Evolutionary conservation across 2,329 filamentous ascomycete species (phyloP).

Genomic region (Hortaea sp.): DNA sequence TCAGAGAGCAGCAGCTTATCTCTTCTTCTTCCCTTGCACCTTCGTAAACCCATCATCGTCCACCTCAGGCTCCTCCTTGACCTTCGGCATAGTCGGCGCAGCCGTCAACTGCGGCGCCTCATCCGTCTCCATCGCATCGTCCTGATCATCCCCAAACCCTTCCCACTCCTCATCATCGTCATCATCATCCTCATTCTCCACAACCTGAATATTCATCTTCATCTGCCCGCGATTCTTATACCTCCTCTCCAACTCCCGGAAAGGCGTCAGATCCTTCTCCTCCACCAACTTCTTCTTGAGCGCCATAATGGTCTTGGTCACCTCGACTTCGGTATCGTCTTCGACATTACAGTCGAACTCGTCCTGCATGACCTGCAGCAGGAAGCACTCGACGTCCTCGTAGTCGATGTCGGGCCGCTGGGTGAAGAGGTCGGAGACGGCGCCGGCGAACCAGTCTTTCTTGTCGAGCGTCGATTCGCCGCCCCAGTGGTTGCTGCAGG

Average conservation of each 20-base stretch:
- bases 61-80: conserved; percentile 51
- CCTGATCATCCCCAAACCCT: conserved; percentile 39
- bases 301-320: conserved; percentile 63
- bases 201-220: conserved; percentile 42
- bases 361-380: conserved; percentile 86
- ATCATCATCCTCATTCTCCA: conserved; percentile 50
- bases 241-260: conserved; percentile 64
- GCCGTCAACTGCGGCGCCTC: conserved; percentile 47
- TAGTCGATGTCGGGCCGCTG: conserved; percentile 54
- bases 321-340: conserved; percentile 69
- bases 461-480: conserved; percentile 75
- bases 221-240: conserved; percentile 59
- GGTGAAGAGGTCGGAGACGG: conserved; percentile 68
- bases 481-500: conserved; percentile 80
- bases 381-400: conserved; percentile 71
- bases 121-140: conserved; percentile 46
- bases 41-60: conserved; percentile 33
- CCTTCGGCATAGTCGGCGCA: conserved; percentile 38
- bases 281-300: conserved; percentile 55
- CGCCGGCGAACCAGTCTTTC: conserved; percentile 91
- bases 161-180: conserved; percentile 33
- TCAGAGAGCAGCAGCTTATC: neutral
- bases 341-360: conserved; percentile 92
- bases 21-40: conserved; percentile 26
- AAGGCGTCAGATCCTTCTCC: conserved; percentile 68